Evolutionary conservation across 1,139 yeast species (phyloP).

Genomic region (Barnettozyma hawaiiensis): DNA sequence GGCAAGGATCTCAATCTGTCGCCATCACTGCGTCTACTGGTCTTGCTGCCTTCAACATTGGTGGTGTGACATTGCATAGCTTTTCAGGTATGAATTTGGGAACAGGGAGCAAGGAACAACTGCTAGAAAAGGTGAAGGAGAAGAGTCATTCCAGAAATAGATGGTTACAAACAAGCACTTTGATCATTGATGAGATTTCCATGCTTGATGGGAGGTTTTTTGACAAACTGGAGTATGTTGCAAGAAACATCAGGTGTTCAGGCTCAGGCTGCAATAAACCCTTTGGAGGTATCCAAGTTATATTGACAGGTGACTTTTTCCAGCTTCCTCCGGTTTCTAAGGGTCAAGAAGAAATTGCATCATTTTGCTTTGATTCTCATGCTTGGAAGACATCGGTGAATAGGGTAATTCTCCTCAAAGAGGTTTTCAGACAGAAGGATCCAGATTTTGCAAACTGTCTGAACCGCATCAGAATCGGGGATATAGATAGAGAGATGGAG

Average conservation of each 20-base stretch:
- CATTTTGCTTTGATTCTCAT: conserved; percentile 53
- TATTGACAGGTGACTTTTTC: conserved; percentile 78
- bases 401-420: conserved; percentile 53
- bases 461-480: conserved; percentile 67
- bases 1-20: conserved; percentile 43
- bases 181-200: conserved; percentile 76
- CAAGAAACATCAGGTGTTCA: conserved; percentile 40
- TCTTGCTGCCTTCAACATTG: conserved; percentile 81
- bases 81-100: conserved; percentile 81
- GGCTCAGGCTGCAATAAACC: conserved; percentile 35
- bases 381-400: conserved; percentile 52
- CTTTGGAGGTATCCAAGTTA: conserved; percentile 79
- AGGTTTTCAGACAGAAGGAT: conserved; percentile 71
- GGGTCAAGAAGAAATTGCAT: conserved; percentile 26
- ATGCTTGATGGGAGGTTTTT: conserved; percentile 71
- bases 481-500: conserved; percentile 42
- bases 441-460: conserved; percentile 62
- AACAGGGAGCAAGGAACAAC: conserved; percentile 37
- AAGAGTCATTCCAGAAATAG: conserved; percentile 40
- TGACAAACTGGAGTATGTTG: conserved; percentile 60
- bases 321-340: conserved; percentile 75
- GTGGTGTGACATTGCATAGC: conserved; percentile 75
- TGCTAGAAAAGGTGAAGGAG: conserved; percentile 43
- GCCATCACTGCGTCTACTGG: conserved; percentile 93
- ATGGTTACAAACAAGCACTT: conserved; percentile 58